Percentiles rank a stretch among this genome's conserved stretches.
phyloP scores from a whole-genome alignment of 148 eudicot genomes.

The Cornus suecica region DNA sequence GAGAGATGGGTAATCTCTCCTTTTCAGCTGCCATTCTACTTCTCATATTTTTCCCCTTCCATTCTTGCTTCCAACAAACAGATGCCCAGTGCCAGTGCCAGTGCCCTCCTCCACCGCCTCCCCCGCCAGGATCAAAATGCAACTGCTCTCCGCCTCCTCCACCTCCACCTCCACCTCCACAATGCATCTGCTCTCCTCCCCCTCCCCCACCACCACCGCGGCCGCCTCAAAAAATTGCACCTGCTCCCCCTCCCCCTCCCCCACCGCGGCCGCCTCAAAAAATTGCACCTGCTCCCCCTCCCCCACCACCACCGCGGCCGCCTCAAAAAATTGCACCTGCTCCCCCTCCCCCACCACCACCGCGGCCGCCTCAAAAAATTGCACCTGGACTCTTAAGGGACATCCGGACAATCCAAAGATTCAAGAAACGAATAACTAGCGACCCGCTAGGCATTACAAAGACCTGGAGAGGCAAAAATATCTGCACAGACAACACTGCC shows the following conservation, averaged over 20 bases:
- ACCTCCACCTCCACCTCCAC: slow-evolving; percentile 2
- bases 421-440: background rate
- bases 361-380: background rate
- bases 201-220: background rate
- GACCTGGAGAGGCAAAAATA: slow-evolving; percentile 20
- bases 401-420: slow-evolving; percentile 1
- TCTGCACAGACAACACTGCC: slow-evolving; percentile 10
- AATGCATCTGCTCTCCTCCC: too few species aligned
- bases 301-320: background rate
- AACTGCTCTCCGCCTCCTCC: background rate
- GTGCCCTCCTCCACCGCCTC: background rate
- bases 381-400: background rate
- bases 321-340: slow-evolving; percentile 2
- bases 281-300: slow-evolving; percentile 7
- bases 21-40: background rate
- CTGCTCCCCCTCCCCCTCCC: background rate
- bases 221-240: background rate
- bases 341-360: slow-evolving; percentile 9
- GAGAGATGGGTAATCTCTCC: background rate
- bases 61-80: slow-evolving; percentile 13
- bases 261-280: slow-evolving; percentile 1
- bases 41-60: background rate
- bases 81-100: background rate
- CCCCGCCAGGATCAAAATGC: background rate
- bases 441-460: slow-evolving; percentile 15